Evolutionary conservation across 768 basidiomycete genomes (phyloP).

Genomic region (Dioszegia crocea): DNA sequence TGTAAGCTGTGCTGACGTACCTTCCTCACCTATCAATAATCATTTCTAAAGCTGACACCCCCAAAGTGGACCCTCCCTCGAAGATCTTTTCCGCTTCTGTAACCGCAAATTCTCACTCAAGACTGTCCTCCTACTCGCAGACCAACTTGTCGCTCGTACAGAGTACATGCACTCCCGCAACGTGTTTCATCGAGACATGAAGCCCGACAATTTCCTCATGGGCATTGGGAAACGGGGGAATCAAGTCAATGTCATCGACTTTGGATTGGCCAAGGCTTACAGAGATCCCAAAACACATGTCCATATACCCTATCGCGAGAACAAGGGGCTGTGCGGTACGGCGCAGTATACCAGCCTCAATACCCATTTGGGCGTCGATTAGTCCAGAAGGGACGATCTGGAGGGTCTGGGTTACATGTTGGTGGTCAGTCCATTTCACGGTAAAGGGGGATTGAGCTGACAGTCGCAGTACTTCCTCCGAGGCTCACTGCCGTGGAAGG

Average conservation of each 20-base stretch:
- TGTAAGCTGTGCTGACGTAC: too few relatives aligned
- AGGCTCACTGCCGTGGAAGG: slow-evolving; percentile 96
- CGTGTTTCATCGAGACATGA: slow-evolving; percentile 93
- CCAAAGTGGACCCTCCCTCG: slow-evolving; percentile 50
- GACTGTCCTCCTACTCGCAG: slow-evolving; percentile 86
- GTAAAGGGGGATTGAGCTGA: too few relatives aligned
- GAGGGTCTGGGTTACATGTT: slow-evolving; percentile 98
- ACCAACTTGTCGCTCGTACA: slow-evolving; percentile 94
- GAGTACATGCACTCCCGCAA: slow-evolving; percentile 95
- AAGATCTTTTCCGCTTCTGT: slow-evolving; percentile 54
- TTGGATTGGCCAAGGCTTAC: slow-evolving; percentile 95
- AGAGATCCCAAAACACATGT: slow-evolving; percentile 99
- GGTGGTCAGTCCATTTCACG: slow-evolving; percentile 56
- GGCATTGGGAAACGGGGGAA: slow-evolving; percentile 98
- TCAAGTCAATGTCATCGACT: slow-evolving; percentile 76
- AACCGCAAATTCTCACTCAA: slow-evolving; percentile 90
- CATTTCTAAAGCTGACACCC: slow-evolving; percentile 4
- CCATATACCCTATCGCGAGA: slow-evolving; percentile 99
- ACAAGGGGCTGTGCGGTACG: slow-evolving; percentile 98
- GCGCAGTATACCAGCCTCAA: slow-evolving; percentile 99
- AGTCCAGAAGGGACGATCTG: slow-evolving; percentile 93
- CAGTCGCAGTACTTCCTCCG: slow-evolving; percentile 92
- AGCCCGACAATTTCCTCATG: slow-evolving; percentile 98
- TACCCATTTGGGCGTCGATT: slow-evolving; percentile 94
- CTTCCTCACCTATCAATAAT: not conserved